Evolutionary conservation across 768 basidiomycete species (phyloP).

Genomic region (Agrocybe pediades): DNA sequence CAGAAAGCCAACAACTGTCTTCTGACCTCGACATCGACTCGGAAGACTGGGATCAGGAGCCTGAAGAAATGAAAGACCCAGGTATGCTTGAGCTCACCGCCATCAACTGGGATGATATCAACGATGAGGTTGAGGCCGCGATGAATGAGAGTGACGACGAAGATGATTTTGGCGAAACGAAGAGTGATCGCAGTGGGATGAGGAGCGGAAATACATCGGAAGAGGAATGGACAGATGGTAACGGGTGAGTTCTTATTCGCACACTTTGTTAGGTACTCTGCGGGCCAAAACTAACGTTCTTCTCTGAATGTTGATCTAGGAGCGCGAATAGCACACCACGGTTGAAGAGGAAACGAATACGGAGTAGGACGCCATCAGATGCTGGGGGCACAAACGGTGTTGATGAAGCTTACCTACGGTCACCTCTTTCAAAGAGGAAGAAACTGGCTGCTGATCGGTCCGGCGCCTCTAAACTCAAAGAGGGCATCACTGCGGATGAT

Average conservation of each 20-base stretch:
- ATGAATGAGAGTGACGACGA: conserved; percentile 81
- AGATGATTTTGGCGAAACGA: conserved; percentile 33
- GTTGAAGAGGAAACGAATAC: conserved; percentile 65
- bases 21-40: conserved; percentile 68
- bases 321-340: conserved; percentile 44
- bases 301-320: conserved; percentile 14
- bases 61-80: conserved; percentile 28
- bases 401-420: conserved; percentile 50
- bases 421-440: conserved; percentile 81
- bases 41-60: conserved; percentile 65
- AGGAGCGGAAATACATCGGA: conserved; percentile 60
- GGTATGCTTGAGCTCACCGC: conserved; percentile 52
- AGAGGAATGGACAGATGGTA: conserved; percentile 52
- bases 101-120: conserved; percentile 82
- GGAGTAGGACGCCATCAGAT: conserved; percentile 74
- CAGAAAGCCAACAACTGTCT: conserved; percentile 36
- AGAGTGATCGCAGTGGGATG: conserved; percentile 42
- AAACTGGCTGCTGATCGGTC: conserved; percentile 67
- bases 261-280: no score
- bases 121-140: conserved; percentile 85
- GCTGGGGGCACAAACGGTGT: conserved; percentile 40
- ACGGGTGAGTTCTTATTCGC: conserved; percentile 22
- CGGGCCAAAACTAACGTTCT: no score
- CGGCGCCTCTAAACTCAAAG: conserved; percentile 69
- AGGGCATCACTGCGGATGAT: conserved; percentile 60